Base-by-base conservation (phyloP, 371 early-diverging fungal genomes). In the Capillidium rhysosporum region DNA sequence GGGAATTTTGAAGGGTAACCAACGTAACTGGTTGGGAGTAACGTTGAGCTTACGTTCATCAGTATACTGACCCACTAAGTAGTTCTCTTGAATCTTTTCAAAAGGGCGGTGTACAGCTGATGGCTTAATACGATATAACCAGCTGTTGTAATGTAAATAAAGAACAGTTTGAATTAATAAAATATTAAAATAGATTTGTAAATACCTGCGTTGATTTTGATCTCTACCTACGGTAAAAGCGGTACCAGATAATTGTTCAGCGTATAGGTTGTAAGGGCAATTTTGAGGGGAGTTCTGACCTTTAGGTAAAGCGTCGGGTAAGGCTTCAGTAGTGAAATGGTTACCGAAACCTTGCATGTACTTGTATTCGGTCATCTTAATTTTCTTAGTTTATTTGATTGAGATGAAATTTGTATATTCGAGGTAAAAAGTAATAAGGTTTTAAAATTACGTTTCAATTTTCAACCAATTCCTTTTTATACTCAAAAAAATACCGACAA, bases 81-180 rank as follows among this genome's bases (percentile, higher is more conserved):
- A 16, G 12, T 41, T 29, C 2, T 31, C 16, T 25, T 39, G 56
- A 48, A 63, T 58, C 16, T 70, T 72, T 54, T 61, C 60, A 56
- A 80, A 90, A 1, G 92, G 91, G 0, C 61, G 59, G 59, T 92
- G 94, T 58, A 79, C 75, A 16, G 85, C 90, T 0, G 92, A 86
- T n/a, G 93, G 93, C 26, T 81, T 84, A 61, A 94, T 88, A 56
- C 93, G 86, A 67, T 93, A 94, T n/a, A 94, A 65, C 94, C 94
- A 96, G 52, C 84, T 86, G 61, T 2, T 44, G 18, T 45, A 29
- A 39, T 18, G 43, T 30, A 47, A 1, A 34, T 34, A 12, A 12
- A 7, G 12, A 34, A 7, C 12, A 34, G 34, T 40, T 38, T 53
- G 7, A 29, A 8, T 3, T 2, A 8, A 20, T 2, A 3, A 53